Base-by-base conservation (phyloP, 2,329 filamentous ascomycete genomes). In the Arthroderma sp. region DNA sequence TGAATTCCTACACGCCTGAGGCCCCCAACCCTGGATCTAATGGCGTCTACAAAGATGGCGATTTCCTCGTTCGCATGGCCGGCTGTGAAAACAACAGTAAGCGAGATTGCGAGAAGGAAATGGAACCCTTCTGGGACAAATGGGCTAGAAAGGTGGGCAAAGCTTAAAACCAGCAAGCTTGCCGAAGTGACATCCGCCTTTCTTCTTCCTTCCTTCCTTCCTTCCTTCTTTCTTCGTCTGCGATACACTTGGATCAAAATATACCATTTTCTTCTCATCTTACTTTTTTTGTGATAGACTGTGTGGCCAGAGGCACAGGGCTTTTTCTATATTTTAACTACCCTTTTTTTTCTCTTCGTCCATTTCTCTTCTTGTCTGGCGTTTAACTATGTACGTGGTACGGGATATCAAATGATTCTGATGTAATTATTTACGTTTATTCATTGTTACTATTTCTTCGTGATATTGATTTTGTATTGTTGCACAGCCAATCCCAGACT, bases 21-120 rank as follows among this genome's bases (percentile, higher is more conserved):
- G 66, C 65, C 4, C 50, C 52, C 4, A 58, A 54, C 11, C 60
- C 62, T 6, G 53, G 55, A 5, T 51, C 54, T 31, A 80, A 81
- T 43, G 76, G 75, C 10, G 70, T 75, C 40, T 96, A 87, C 62
- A 76, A 81, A 57, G 78, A 88, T 6, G 89, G 87, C 30, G 88
- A 96, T 58, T 80, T 96, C 47, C 74, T 93, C 1, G 78, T 93
- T 49, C 78, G 81, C 47, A 85, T 96, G 55, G 70, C 77, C 22
- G 80, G 78, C 43, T 98, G 91, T 62, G 74, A 78, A 33, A 58
- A 60, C 4, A 71, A 73, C 40, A 50, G 45, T 55, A 65, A 68
- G 33, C 67, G 77, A 41, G 77, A 75, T 52, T 96, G 91, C 61
- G 78, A 81, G 49, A 73, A 75, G 43, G 82, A 89, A 60, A 79